phyloP scores from a whole-genome alignment of 768 basidiomycete species.

The Boletus insuetus region DNA sequence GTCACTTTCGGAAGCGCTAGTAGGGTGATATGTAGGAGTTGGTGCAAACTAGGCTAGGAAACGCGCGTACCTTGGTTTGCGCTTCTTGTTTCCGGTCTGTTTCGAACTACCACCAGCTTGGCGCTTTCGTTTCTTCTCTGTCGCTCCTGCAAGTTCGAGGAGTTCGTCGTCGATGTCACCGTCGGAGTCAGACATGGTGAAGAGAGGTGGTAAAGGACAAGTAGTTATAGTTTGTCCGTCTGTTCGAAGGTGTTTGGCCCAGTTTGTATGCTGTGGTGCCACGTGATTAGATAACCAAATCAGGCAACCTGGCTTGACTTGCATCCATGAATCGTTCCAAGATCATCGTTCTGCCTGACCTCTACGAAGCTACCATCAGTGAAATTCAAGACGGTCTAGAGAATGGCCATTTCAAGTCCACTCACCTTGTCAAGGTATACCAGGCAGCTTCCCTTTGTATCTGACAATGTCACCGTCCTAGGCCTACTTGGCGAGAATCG shows the following conservation, averaged over 20 bases:
- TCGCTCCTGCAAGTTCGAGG: slow-evolving; percentile 74
- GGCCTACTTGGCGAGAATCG: slow-evolving; percentile 67
- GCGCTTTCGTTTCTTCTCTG: slow-evolving; percentile 63
- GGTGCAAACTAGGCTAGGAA: not conserved
- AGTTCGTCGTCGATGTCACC: slow-evolving; percentile 66
- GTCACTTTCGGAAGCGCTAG: slow-evolving; percentile 39
- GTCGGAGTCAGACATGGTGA: slow-evolving; percentile 49
- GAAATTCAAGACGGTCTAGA: slow-evolving; percentile 55
- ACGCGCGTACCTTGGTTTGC: slow-evolving; percentile 65
- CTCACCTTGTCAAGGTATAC: slow-evolving; percentile 57
- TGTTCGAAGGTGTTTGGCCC: slow-evolving; percentile 10
- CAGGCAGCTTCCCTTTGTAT: no score
- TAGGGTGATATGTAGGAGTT: slow-evolving; percentile 1
- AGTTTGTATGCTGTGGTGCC: slow-evolving; percentile 15
- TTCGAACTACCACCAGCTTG: slow-evolving; percentile 44
- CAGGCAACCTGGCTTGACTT: not conserved
- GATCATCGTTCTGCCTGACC: slow-evolving; percentile 39
- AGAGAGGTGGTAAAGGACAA: slow-evolving; percentile 3
- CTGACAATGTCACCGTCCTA: slow-evolving; percentile 20
- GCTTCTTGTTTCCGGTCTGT: slow-evolving; percentile 54
- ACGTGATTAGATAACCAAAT: slow-evolving; percentile 15
- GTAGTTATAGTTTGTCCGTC: not conserved
- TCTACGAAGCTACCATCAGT: slow-evolving; percentile 57
- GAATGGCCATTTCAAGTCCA: slow-evolving; percentile 51
- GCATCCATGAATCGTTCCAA: not conserved